Percentiles rank a stretch among this genome's conserved stretches.
phyloP scores from a whole-genome alignment of 257 asterid genomes.

The Fraxinus quadrangulata region DNA sequence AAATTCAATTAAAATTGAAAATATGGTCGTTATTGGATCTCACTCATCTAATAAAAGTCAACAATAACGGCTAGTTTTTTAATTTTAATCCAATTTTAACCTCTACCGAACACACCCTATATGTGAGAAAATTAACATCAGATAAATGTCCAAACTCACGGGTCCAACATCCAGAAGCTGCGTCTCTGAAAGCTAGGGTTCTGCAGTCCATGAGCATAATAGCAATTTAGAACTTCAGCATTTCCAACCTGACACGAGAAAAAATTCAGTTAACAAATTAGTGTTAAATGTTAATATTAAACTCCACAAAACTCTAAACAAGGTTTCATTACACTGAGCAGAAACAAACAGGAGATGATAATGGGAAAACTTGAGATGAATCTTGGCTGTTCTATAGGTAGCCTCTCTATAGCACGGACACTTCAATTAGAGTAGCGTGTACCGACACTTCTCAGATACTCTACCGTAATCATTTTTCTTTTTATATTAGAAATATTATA shows the following conservation, averaged over 20 bases:
- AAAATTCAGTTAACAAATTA: slow-evolving; percentile 29
- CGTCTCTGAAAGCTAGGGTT: slow-evolving; percentile 87
- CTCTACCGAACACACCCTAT: too few relatives aligned
- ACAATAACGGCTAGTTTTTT: too few relatives aligned
- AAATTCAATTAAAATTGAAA: too few relatives aligned
- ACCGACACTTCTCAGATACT: too few relatives aligned
- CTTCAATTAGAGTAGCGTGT: too few relatives aligned
- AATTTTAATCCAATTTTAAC: too few relatives aligned
- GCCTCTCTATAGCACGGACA: too few relatives aligned
- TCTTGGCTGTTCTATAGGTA: too few relatives aligned
- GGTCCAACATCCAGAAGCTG: slow-evolving; percentile 93
- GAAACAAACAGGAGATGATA: background rate
- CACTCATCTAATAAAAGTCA: too few relatives aligned
- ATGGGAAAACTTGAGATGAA: slow-evolving; percentile 1
- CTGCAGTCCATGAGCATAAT: slow-evolving; percentile 90
- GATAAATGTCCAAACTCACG: slow-evolving; percentile 55
- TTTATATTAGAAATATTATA: too few relatives aligned
- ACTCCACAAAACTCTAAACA: slow-evolving; percentile 8
- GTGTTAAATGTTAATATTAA: slow-evolving; percentile 20
- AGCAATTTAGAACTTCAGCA: slow-evolving; percentile 87
- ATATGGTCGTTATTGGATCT: too few relatives aligned
- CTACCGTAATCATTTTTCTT: too few relatives aligned
- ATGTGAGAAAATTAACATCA: slow-evolving; percentile 17
- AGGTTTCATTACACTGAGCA: background rate
- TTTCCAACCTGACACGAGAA: slow-evolving; percentile 73